Conservation (phyloP, 2,329 filamentous ascomycete species). For the Cercospora sp. region DNA sequence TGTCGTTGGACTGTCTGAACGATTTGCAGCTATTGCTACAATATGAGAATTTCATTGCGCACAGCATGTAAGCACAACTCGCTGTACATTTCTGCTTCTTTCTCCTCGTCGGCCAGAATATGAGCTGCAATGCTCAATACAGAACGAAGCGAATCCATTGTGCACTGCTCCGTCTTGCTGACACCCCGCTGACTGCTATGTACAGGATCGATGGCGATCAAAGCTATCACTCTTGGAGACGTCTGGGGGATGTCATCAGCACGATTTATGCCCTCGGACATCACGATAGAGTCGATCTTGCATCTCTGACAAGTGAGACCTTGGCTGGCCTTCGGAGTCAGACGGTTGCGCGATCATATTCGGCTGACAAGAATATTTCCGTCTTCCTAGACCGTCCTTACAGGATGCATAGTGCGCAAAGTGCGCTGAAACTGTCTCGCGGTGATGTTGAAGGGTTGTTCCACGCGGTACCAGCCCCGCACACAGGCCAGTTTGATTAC, state of each 20-base stretch:
- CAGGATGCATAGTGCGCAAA: slow-evolving; percentile 41
- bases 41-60: slow-evolving; percentile 51
- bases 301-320: slow-evolving; percentile 41
- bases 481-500: slow-evolving; percentile 30
- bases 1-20: slow-evolving; percentile 42
- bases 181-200: not conserved
- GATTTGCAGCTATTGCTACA: slow-evolving; percentile 49
- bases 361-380: slow-evolving; percentile 50
- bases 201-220: slow-evolving; percentile 16
- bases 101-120: not conserved
- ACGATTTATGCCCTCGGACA: slow-evolving; percentile 52
- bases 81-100: not conserved
- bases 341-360: slow-evolving; percentile 48
- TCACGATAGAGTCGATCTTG: slow-evolving; percentile 44
- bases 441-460: not conserved
- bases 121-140: not conserved
- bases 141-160: not conserved
- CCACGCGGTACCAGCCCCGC: not conserved
- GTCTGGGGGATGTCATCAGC: slow-evolving; percentile 49
- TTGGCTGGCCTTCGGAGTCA: slow-evolving; percentile 44
- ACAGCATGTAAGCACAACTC: slow-evolving; percentile 36
- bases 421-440: slow-evolving; percentile 11
- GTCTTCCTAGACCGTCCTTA: slow-evolving; percentile 55
- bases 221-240: slow-evolving; percentile 52
- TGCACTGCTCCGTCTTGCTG: not conserved